Conservation (phyloP, 2,329 filamentous ascomycete genomes). For the Epicoccum nigrum region DNA sequence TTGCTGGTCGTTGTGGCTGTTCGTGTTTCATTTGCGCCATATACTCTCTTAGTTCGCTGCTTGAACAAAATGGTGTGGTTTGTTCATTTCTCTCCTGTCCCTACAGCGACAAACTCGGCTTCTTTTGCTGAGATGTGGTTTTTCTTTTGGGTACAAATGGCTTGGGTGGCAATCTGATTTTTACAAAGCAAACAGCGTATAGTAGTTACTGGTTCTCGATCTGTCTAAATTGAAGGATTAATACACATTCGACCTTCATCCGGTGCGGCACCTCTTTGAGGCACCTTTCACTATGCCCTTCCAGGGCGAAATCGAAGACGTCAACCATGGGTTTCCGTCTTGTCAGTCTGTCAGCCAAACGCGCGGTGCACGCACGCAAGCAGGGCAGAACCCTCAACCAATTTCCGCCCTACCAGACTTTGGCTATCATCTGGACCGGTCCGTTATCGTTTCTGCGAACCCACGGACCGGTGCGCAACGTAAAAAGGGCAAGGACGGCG, state of each 20-base stretch:
- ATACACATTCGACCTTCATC: slow-evolving; percentile 12
- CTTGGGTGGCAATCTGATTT: slow-evolving; percentile 29
- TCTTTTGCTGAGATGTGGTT: not conserved
- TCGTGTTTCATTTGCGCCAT: slow-evolving; percentile 28
- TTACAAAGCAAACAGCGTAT: slow-evolving; percentile 22
- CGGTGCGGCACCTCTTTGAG: slow-evolving; percentile 1
- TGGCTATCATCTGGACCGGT: slow-evolving; percentile 14
- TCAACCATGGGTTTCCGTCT: slow-evolving; percentile 8
- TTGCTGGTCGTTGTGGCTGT: slow-evolving; percentile 31
- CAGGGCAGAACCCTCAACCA: slow-evolving; percentile 10
- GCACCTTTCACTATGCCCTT: not conserved
- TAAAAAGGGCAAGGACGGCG: slow-evolving; percentile 7
- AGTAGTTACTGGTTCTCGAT: slow-evolving; percentile 17
- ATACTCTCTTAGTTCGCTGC: slow-evolving; percentile 14
- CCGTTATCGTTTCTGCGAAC: slow-evolving; percentile 13
- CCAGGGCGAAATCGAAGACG: not conserved
- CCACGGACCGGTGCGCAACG: slow-evolving; percentile 14
- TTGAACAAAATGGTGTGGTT: slow-evolving; percentile 14
- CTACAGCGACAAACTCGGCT: slow-evolving; percentile 18
- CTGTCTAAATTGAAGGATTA: slow-evolving; percentile 20
- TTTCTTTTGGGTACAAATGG: slow-evolving; percentile 18
- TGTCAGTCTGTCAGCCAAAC: slow-evolving; percentile 6
- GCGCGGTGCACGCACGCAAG: not conserved
- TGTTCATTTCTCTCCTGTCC: slow-evolving; percentile 22
- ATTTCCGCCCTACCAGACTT: slow-evolving; percentile 13